Evolutionary conservation across 192 early-diverging fungal species (phyloP).

Genomic region (Coemansia umbellata): DNA sequence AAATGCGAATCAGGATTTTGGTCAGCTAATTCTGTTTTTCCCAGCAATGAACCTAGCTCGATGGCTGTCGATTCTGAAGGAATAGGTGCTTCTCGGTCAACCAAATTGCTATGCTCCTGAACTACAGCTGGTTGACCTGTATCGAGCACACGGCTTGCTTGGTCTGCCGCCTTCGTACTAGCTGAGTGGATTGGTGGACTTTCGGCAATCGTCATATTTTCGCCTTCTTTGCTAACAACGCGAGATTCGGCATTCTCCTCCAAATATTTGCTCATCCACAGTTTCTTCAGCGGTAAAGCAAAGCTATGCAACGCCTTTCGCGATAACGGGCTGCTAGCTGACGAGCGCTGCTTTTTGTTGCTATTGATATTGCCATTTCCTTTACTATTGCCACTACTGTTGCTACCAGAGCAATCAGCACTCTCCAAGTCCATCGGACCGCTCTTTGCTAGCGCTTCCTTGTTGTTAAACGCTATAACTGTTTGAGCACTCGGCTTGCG

Average conservation of each 20-base stretch:
- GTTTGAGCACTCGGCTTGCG: conserved; percentile 21
- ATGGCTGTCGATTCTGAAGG: no score
- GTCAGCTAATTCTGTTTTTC: no score
- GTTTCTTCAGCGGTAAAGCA: conserved; percentile 40
- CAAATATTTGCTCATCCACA: conserved; percentile 48
- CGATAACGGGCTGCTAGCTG: neutral
- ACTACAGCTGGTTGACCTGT: no score
- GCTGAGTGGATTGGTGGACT: neutral
- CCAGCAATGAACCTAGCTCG: no score
- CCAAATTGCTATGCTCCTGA: no score
- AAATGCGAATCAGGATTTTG: no score
- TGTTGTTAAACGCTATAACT: neutral
- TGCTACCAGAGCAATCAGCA: no score
- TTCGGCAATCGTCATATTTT: neutral
- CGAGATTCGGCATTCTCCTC: conserved; percentile 6
- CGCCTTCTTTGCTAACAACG: conserved; percentile 4
- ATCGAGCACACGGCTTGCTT: no score
- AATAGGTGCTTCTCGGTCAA: no score
- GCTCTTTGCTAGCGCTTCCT: neutral
- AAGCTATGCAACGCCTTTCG: neutral
- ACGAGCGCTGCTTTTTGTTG: conserved; percentile 20
- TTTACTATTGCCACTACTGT: no score
- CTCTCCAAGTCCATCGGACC: neutral
- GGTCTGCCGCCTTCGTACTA: neutral
- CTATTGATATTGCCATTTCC: neutral